Percentiles rank a stretch among this genome's conserved stretches.
These are phyloP conservation scores for Aureobasidium lini DNA, from an alignment of 2,329 filamentous ascomycete species.

Conservation along the genomic window DNA sequence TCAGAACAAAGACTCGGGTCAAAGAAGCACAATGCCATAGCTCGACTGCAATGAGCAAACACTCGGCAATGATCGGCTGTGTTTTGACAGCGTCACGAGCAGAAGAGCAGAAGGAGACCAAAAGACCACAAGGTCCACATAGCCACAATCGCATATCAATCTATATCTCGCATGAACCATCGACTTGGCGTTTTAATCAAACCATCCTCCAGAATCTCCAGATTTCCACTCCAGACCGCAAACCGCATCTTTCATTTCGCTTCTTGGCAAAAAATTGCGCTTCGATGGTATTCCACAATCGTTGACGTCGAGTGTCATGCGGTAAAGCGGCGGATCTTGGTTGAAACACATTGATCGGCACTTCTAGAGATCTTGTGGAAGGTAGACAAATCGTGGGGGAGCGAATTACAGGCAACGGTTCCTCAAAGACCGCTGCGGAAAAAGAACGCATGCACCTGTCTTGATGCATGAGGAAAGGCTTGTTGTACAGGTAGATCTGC, in stretches of 20 bases:
- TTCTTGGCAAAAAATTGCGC: background rate
- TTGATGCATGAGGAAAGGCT: background rate
- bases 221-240: background rate
- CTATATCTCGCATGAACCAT: constrained; percentile 9
- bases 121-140: background rate
- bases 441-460: background rate
- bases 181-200: constrained; percentile 2
- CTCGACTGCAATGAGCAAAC: background rate
- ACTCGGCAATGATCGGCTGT: background rate
- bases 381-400: background rate
- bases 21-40: background rate
- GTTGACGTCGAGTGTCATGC: background rate
- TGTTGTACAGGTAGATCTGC: background rate
- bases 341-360: background rate
- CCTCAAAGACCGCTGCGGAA: background rate
- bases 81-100: background rate
- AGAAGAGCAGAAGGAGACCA: background rate
- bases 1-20: background rate
- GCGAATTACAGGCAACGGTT: constrained; percentile 3
- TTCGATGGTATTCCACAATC: background rate
- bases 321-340: background rate
- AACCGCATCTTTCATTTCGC: background rate
- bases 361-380: constrained; percentile 6
- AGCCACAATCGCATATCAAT: background rate
- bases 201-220: background rate